phyloP scores from a whole-genome alignment of 306 rosid genomes.

The Albizia julibrissin region DNA sequence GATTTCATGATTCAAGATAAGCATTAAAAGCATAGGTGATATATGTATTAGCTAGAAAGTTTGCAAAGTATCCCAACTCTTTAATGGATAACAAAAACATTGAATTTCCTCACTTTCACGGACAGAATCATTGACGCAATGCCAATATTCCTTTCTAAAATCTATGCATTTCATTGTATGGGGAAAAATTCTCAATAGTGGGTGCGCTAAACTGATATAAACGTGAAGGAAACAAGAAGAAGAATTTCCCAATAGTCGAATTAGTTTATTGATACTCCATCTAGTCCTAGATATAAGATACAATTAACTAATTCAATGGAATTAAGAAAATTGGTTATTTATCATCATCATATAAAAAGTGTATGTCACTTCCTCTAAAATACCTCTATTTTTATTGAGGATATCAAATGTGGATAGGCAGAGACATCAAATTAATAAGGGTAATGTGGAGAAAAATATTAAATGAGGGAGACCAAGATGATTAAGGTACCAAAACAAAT shows the following conservation, averaged over 20 bases:
- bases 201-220: neutral
- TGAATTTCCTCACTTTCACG: neutral
- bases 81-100: neutral
- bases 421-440: no score
- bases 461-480: neutral
- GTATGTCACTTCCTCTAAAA: neutral
- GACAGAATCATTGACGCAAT: neutral
- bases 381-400: neutral
- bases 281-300: neutral
- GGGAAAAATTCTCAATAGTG: neutral
- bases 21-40: neutral
- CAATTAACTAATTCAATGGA: neutral
- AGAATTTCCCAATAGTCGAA: neutral
- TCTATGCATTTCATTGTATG: neutral
- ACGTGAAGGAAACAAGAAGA: neutral
- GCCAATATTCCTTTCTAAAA: neutral
- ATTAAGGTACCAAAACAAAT: neutral
- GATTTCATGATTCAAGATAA: constrained; percentile 1
- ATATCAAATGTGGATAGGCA: neutral
- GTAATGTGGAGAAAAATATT: no score
- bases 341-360: neutral
- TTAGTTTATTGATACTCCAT: neutral
- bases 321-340: neutral
- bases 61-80: neutral
- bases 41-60: neutral